Conservation (phyloP, 441 rosid species). For the Erodium texanum region DNA sequence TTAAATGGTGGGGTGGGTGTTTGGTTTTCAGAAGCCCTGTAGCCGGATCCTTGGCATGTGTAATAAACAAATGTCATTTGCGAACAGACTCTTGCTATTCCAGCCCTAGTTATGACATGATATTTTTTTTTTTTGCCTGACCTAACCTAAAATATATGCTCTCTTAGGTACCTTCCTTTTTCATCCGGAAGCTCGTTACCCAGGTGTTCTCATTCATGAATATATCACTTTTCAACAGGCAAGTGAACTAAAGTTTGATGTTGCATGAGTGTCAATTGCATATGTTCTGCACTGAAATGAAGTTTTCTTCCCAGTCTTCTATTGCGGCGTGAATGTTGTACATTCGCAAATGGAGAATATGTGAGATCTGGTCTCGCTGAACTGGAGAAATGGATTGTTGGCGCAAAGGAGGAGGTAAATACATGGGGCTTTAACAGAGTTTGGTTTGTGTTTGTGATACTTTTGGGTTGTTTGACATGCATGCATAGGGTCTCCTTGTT, state of each 20-base stretch:
- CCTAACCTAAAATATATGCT: conserved; percentile 17
- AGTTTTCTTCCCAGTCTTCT: conserved; percentile 54
- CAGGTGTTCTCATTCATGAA: conserved; percentile 97
- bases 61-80: background rate
- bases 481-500: conserved; percentile 8
- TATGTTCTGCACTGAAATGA: conserved; percentile 14
- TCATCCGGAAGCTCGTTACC: conserved; percentile 88
- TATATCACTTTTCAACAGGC: conserved; percentile 95
- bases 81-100: background rate
- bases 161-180: conserved; percentile 85
- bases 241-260: conserved; percentile 12
- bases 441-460: no score
- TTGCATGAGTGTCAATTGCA: conserved; percentile 8
- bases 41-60: background rate
- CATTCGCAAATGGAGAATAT: conserved; percentile 96
- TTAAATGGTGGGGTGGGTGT: background rate
- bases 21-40: background rate
- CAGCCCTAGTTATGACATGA: background rate
- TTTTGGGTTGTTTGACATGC: background rate
- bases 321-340: conserved; percentile 94
- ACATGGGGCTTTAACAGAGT: no score
- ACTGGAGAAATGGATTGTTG: conserved; percentile 87
- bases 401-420: conserved; percentile 73
- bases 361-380: conserved; percentile 96
- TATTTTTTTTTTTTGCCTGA: conserved; percentile 12